These are phyloP conservation scores for Alternaria arborescens DNA, from an alignment of 2,329 filamentous ascomycete genomes.

Conservation along the genomic window DNA sequence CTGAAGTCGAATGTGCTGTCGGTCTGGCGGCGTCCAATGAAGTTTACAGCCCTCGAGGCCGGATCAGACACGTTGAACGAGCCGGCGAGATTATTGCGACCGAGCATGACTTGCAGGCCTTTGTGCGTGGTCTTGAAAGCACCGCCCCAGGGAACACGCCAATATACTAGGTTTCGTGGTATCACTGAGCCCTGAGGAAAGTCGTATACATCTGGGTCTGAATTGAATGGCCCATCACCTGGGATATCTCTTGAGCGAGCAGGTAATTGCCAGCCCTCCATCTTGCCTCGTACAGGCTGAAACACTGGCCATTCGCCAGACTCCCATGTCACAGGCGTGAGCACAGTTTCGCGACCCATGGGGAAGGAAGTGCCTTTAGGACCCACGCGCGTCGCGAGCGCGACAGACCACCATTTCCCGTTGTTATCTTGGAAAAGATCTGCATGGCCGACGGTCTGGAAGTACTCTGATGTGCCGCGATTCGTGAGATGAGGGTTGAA, in stretches of 20 bases:
- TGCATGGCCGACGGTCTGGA: conserved; percentile 41
- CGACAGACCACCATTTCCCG: conserved; percentile 37
- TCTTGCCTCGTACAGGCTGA: conserved; percentile 54
- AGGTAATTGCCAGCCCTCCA: conserved; percentile 55
- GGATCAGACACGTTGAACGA: conserved; percentile 53
- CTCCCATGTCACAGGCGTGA: conserved; percentile 37
- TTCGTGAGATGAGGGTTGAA: conserved; percentile 48
- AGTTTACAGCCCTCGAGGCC: conserved; percentile 58
- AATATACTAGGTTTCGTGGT: conserved; percentile 62
- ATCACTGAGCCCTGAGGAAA: conserved; percentile 56
- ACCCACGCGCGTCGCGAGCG: conserved; percentile 36
- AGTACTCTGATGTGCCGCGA: conserved; percentile 47
- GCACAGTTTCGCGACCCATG: conserved; percentile 42
- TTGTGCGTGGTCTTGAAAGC: conserved; percentile 12
- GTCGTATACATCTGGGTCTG: conserved; percentile 55
- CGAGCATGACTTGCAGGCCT: conserved; percentile 52
- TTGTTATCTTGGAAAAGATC: conserved; percentile 39
- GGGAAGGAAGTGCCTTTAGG: conserved; percentile 23
- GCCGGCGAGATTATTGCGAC: conserved; percentile 62
- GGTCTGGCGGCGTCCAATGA: conserved; percentile 62
- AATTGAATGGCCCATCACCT: conserved; percentile 52
- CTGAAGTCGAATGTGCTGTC: conserved; percentile 63
- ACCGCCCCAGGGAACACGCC: conserved; percentile 47
- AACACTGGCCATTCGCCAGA: conserved; percentile 55
- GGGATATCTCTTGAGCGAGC: conserved; percentile 42